Conservation (phyloP, 2,329 filamentous ascomycete genomes). For the Penicillium sp. region DNA sequence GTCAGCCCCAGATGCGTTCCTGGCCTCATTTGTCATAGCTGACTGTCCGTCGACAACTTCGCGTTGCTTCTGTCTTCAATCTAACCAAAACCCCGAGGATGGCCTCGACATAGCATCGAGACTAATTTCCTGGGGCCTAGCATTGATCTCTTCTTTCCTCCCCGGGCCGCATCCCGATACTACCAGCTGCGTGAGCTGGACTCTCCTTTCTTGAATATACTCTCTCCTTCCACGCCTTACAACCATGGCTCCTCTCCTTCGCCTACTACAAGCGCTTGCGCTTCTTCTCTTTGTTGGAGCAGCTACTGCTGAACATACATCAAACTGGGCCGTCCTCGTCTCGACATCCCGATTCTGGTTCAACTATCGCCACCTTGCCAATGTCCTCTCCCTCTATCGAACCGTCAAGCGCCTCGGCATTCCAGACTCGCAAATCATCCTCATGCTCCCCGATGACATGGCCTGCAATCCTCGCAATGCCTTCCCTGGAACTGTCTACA, state of each 20-base stretch:
- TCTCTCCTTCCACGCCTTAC: conserved; percentile 23
- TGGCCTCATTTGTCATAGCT: conserved; percentile 12
- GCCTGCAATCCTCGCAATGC: conserved; percentile 98
- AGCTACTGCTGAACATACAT: conserved; percentile 70
- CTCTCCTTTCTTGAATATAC: conserved; percentile 14
- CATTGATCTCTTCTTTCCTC: neutral
- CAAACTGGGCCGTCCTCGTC: conserved; percentile 99
- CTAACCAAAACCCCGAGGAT: conserved; percentile 12
- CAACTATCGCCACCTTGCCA: conserved; percentile 98
- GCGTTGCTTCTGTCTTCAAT: conserved; percentile 7
- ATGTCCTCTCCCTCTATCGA: conserved; percentile 95
- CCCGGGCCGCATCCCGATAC: neutral
- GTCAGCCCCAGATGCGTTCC: conserved; percentile 8
- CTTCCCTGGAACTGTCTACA: conserved; percentile 97
- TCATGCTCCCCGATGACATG: conserved; percentile 99
- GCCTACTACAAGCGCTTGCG: conserved; percentile 35
- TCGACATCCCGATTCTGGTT: conserved; percentile 99
- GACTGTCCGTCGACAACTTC: neutral
- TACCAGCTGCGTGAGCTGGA: conserved; percentile 12
- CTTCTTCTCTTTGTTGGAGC: conserved; percentile 32
- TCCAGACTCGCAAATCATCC: conserved; percentile 97
- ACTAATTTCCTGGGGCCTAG: neutral
- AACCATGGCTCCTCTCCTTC: conserved; percentile 37
- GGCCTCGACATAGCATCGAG: conserved; percentile 15
- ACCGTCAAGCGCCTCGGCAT: conserved; percentile 98